Percentiles rank a stretch among this genome's conserved stretches.
Conservation (phyloP, 805 yeast genomes). For the Candida ipomoeae region DNA sequence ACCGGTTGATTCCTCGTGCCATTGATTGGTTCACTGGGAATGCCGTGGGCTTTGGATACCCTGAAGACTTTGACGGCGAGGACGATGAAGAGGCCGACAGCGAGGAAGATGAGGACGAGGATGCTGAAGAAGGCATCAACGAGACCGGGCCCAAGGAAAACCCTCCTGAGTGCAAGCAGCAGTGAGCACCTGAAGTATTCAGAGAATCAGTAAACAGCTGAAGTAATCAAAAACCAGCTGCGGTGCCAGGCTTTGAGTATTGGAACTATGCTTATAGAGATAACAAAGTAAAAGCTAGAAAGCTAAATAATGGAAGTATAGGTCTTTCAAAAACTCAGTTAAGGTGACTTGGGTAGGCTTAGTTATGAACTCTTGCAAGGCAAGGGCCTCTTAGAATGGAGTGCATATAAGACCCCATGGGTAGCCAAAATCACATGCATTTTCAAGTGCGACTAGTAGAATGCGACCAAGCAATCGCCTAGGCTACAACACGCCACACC, state of each 20-base stretch:
- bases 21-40: conserved; percentile 98
- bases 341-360: too few species aligned
- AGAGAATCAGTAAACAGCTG: neutral
- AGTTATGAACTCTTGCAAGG: too few species aligned
- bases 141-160: conserved; percentile 50
- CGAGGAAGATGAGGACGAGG: conserved; percentile 58
- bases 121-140: conserved; percentile 58
- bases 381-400: neutral
- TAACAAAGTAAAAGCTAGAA: neutral
- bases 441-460: neutral
- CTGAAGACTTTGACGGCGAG: conserved; percentile 58
- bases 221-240: neutral
- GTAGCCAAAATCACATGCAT: conserved; percentile 1
- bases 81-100: conserved; percentile 59
- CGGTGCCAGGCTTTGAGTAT: neutral
- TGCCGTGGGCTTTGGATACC: conserved; percentile 70
- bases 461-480: neutral
- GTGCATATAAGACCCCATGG: neutral
- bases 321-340: too few species aligned
- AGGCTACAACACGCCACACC: conserved; percentile 2
- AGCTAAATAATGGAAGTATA: too few species aligned
- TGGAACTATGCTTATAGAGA: neutral
- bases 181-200: conserved; percentile 24
- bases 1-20: conserved; percentile 92
- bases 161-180: conserved; percentile 78